Conservation (phyloP, 345 rosid genomes). For the Populus euphratica region DNA sequence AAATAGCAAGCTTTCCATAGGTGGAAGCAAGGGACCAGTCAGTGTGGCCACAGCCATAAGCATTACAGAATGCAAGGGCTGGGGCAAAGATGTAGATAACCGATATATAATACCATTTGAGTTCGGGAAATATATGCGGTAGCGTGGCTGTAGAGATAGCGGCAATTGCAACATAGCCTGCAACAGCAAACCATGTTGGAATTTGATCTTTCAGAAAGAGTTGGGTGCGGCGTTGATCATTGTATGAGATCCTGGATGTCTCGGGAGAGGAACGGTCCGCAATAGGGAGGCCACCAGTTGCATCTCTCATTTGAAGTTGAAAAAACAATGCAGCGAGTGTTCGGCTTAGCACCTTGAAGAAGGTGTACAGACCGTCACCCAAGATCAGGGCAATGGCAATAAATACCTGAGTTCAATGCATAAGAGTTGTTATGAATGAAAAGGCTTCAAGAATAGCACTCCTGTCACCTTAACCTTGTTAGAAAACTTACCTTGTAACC, state of each 20-base stretch:
- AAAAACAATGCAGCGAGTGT: neutral
- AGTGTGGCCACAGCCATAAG: constrained; percentile 31
- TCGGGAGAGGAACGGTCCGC: neutral
- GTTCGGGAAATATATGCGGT: constrained; percentile 20
- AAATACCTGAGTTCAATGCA: neutral
- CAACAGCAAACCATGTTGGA: constrained; percentile 19
- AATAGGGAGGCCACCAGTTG: neutral
- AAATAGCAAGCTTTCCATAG: constrained; percentile 25
- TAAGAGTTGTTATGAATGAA: neutral
- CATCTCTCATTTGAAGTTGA: neutral
- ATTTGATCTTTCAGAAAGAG: constrained; percentile 28
- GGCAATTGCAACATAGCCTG: constrained; percentile 12
- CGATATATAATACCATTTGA: constrained; percentile 31
- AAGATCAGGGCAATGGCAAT: neutral
- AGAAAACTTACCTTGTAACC: neutral
- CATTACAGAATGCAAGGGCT: constrained; percentile 28
- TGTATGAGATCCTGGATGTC: constrained; percentile 29
- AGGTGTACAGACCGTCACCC: neutral
- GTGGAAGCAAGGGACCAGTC: constrained; percentile 24
- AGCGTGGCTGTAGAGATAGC: constrained; percentile 14
- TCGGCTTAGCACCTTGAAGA: neutral
- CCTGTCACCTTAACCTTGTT: neutral
- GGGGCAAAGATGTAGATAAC: constrained; percentile 14
- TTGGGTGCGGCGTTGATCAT: constrained; percentile 16
- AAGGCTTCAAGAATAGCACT: neutral